A percentile compares a stretch with the other conserved stretches of the same genome.
These are phyloP conservation scores for Ilyonectria destructans DNA, from an alignment of 2,329 filamentous ascomycete species.

Conservation along the genomic window DNA sequence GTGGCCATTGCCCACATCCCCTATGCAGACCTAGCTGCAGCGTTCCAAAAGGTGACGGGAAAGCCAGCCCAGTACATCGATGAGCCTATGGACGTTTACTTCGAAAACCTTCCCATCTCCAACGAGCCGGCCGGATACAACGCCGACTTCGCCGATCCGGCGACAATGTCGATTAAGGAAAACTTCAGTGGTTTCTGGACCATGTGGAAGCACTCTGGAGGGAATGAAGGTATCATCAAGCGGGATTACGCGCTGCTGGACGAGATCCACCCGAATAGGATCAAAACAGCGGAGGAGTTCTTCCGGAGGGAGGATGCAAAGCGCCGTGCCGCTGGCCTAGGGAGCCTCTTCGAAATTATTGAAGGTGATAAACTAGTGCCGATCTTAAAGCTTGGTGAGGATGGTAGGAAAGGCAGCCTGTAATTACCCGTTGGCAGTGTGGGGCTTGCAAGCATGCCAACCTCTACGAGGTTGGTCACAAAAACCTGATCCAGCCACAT, in stretches of 20 bases:
- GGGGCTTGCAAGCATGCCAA: too few relatives aligned
- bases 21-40: slow-evolving; percentile 58
- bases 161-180: slow-evolving; percentile 57
- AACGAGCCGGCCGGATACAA: slow-evolving; percentile 57
- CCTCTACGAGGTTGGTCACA: too few relatives aligned
- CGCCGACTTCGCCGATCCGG: slow-evolving; percentile 49
- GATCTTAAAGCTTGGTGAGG: too few relatives aligned
- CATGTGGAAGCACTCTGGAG: slow-evolving; percentile 60
- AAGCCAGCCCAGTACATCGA: slow-evolving; percentile 60
- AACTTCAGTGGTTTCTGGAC: slow-evolving; percentile 70
- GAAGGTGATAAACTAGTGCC: too few relatives aligned
- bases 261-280: slow-evolving; percentile 66
- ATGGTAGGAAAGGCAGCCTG: too few relatives aligned
- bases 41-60: slow-evolving; percentile 62
- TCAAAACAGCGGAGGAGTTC: slow-evolving; percentile 66
- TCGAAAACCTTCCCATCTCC: slow-evolving; percentile 33
- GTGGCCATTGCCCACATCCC: slow-evolving; percentile 60
- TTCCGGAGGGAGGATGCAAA: slow-evolving; percentile 59
- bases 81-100: slow-evolving; percentile 55
- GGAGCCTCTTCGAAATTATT: background rate
- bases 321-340: slow-evolving; percentile 11
- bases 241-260: too few relatives aligned
- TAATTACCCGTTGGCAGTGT: too few relatives aligned
- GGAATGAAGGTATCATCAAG: slow-evolving; percentile 59
- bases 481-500: too few relatives aligned